These are phyloP conservation scores for Venturiaceae sp. DNA, from an alignment of 2,329 filamentous ascomycete genomes.

Conservation along the genomic window DNA sequence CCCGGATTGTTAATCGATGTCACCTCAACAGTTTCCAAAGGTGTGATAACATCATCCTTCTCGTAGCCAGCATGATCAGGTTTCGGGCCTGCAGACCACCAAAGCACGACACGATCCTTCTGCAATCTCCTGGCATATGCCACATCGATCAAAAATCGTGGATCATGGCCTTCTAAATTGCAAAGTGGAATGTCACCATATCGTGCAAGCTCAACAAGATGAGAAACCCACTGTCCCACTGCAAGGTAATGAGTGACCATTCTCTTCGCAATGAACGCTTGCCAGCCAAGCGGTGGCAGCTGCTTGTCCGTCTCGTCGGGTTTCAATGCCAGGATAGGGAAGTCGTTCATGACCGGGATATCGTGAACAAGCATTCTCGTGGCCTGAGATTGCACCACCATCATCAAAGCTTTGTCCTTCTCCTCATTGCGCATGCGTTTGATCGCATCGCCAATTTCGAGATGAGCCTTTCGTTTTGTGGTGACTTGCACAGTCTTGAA, in stretches of 20 bases:
- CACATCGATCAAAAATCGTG: conserved; percentile 89
- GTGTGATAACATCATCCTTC: conserved; percentile 75
- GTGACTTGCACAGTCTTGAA: conserved; percentile 86
- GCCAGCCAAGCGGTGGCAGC: conserved; percentile 88
- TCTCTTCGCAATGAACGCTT: conserved; percentile 75
- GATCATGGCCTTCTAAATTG: conserved; percentile 90
- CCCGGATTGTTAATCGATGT: conserved; percentile 87
- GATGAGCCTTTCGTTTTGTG: conserved; percentile 76
- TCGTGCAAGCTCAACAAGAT: conserved; percentile 76
- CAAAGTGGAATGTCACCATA: conserved; percentile 94
- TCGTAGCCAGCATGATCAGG: conserved; percentile 97
- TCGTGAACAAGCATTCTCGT: conserved; percentile 73
- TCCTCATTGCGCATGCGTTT: conserved; percentile 89
- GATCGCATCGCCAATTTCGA: conserved; percentile 78
- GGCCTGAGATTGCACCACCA: conserved; percentile 87
- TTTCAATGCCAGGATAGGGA: conserved; percentile 72
- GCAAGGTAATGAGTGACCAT: conserved; percentile 85
- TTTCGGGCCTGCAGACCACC: conserved; percentile 83
- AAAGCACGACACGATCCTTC: conserved; percentile 85
- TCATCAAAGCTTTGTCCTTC: conserved; percentile 57
- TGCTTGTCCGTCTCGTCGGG: conserved; percentile 78
- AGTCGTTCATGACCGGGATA: conserved; percentile 71
- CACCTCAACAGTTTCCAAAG: conserved; percentile 82
- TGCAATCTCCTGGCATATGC: conserved; percentile 86
- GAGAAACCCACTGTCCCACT: conserved; percentile 83